Evolutionary conservation across 2,329 filamentous ascomycete species (phyloP).

Genomic region (Chaetomiaceae sp.): DNA sequence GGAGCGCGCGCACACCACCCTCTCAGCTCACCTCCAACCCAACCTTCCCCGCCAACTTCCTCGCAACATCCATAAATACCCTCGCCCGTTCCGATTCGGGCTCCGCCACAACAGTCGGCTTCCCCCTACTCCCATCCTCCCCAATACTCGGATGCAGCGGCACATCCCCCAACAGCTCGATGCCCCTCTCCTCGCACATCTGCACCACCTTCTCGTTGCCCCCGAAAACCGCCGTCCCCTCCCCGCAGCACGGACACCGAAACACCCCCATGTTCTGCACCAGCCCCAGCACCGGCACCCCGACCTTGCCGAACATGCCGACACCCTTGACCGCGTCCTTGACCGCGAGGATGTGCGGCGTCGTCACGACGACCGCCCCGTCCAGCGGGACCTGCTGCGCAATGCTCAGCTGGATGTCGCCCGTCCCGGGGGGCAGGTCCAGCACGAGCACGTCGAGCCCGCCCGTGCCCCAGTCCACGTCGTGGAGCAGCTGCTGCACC

Average conservation of each 20-base stretch:
- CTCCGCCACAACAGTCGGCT: conserved; percentile 85
- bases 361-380: conserved; percentile 83
- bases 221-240: conserved; percentile 73
- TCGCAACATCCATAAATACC: conserved; percentile 69
- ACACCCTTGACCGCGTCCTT: conserved; percentile 90
- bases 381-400: conserved; percentile 90
- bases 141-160: conserved; percentile 84
- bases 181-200: conserved; percentile 66
- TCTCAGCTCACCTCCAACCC: conserved; percentile 28
- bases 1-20: too few species aligned
- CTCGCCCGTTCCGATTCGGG: conserved; percentile 68
- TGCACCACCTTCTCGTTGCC: conserved; percentile 58
- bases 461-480: conserved; percentile 75
- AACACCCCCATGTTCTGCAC: conserved; percentile 92
- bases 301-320: conserved; percentile 84
- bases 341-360: conserved; percentile 86
- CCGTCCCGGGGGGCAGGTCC: conserved; percentile 89
- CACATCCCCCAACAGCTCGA: conserved; percentile 83
- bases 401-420: conserved; percentile 94
- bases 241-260: conserved; percentile 70
- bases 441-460: conserved; percentile 80
- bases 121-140: conserved; percentile 79
- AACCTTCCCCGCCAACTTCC: conserved; percentile 47
- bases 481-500: conserved; percentile 88
- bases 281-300: conserved; percentile 77